These are phyloP conservation scores for Bimuria novae-zelandiae DNA, from an alignment of 2,329 filamentous ascomycete species.

Conservation along the genomic window DNA sequence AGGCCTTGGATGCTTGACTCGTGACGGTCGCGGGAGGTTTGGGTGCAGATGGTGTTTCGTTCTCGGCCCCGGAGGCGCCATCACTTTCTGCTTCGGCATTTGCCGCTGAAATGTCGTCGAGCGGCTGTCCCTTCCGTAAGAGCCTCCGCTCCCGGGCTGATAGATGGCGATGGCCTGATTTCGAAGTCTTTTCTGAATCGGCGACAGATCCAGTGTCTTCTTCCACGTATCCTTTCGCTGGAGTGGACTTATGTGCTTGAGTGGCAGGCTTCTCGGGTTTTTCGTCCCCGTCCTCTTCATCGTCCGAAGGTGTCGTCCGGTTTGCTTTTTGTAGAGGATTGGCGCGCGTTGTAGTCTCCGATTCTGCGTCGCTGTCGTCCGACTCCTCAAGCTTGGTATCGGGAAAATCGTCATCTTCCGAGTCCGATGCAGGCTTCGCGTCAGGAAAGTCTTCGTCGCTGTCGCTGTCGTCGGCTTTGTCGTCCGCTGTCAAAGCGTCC, in stretches of 20 bases:
- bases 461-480: slow-evolving; percentile 38
- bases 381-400: slow-evolving; percentile 46
- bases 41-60: slow-evolving; percentile 18
- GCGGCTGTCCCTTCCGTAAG: slow-evolving; percentile 43
- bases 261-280: slow-evolving; percentile 16
- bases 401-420: slow-evolving; percentile 51
- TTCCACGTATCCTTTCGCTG: slow-evolving; percentile 21
- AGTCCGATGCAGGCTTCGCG: slow-evolving; percentile 43
- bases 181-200: slow-evolving; percentile 31
- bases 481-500: slow-evolving; percentile 21
- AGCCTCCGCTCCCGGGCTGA: slow-evolving; percentile 46
- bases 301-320: slow-evolving; percentile 23
- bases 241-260: slow-evolving; percentile 10
- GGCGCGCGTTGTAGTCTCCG: slow-evolving; percentile 32
- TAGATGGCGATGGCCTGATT: slow-evolving; percentile 38
- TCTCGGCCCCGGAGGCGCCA: slow-evolving; percentile 32
- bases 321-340: slow-evolving; percentile 48
- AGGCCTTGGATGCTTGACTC: slow-evolving; percentile 33
- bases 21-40: slow-evolving; percentile 34
- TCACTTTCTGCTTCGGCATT: slow-evolving; percentile 18
- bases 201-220: slow-evolving; percentile 35
- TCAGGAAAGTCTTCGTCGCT: slow-evolving; percentile 55
- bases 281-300: slow-evolving; percentile 27
- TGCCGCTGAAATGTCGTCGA: slow-evolving; percentile 15
- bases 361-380: slow-evolving; percentile 46